phyloP scores from a whole-genome alignment of 2,329 filamentous ascomycete species.

The Fusarium poae region DNA sequence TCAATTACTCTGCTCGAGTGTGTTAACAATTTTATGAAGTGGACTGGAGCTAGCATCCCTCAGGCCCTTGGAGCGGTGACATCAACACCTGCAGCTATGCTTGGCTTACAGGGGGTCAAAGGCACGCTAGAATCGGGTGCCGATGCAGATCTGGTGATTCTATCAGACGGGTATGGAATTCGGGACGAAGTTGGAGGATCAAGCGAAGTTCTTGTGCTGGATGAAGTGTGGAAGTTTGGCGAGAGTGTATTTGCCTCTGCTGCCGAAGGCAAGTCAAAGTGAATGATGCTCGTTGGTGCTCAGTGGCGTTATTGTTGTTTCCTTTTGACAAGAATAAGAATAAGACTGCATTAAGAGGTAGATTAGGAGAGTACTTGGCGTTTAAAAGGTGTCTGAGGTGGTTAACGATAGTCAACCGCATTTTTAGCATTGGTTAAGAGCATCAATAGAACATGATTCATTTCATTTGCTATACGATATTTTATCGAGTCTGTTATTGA shows the following conservation, averaged over 20 bases:
- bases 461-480: not conserved
- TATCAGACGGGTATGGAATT: constrained; percentile 65
- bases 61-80: constrained; percentile 80
- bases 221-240: constrained; percentile 86
- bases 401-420: not conserved
- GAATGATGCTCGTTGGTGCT: constrained; percentile 16
- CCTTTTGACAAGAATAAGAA: constrained; percentile 16
- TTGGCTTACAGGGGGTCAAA: constrained; percentile 76
- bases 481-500: constrained; percentile 5
- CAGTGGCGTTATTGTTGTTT: constrained; percentile 8
- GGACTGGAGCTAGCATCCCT: constrained; percentile 76
- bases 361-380: constrained; percentile 13
- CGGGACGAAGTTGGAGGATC: constrained; percentile 53
- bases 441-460: constrained; percentile 13
- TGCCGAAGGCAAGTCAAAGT: constrained; percentile 32
- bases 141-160: constrained; percentile 77
- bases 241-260: constrained; percentile 58
- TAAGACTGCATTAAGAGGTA: constrained; percentile 23
- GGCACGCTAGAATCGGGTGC: constrained; percentile 73
- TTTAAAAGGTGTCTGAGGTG: constrained; percentile 4
- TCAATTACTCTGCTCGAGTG: constrained; percentile 83
- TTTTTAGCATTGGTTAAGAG: constrained; percentile 6
- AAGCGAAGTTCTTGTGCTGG: constrained; percentile 69
- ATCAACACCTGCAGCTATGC: constrained; percentile 80
- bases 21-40: constrained; percentile 83